Evolutionary conservation across 352 stramenopile genomes (phyloP).

Genomic region (Lagenidium sp.): DNA sequence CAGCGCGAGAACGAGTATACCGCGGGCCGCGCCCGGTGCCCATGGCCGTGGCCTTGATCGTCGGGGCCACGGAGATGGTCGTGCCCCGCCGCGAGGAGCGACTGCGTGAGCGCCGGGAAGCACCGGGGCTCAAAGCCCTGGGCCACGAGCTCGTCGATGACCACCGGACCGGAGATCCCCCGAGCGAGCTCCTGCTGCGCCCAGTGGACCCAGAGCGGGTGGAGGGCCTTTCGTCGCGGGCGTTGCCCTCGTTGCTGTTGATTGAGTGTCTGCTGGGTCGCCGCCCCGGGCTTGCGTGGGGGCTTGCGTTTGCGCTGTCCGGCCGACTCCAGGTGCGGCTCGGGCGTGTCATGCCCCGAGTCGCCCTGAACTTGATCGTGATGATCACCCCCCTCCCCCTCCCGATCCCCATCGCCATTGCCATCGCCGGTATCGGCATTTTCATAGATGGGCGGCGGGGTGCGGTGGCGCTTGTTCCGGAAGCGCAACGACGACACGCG

Average conservation of each 20-base stretch:
- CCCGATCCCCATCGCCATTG: not conserved
- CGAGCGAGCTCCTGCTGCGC: slow-evolving; percentile 44
- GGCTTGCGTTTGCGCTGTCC: slow-evolving; percentile 1
- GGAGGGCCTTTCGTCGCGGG: slow-evolving; percentile 27
- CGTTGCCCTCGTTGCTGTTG: too few relatives aligned
- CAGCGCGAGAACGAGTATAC: slow-evolving; percentile 38
- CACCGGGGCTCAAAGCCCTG: slow-evolving; percentile 42
- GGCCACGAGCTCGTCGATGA: slow-evolving; percentile 38
- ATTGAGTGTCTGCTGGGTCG: too few relatives aligned
- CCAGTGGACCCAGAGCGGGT: slow-evolving; percentile 61
- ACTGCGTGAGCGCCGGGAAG: slow-evolving; percentile 46
- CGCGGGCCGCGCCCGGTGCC: not conserved
- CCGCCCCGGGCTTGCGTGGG: too few relatives aligned
- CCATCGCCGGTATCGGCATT: slow-evolving; percentile 1
- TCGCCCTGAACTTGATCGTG: slow-evolving; percentile 4
- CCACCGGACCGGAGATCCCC: slow-evolving; percentile 47
- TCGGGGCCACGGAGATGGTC: not conserved
- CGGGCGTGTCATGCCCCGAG: not conserved
- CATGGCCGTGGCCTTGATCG: slow-evolving; percentile 20
- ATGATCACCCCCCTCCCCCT: slow-evolving; percentile 1
- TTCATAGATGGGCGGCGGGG: slow-evolving; percentile 26
- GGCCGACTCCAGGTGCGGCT: slow-evolving; percentile 1
- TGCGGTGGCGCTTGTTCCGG: slow-evolving; percentile 17
- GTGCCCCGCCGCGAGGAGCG: slow-evolving; percentile 13
- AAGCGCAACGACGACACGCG: slow-evolving; percentile 38